Evolutionary conservation across 2,329 filamentous ascomycete species (phyloP), one percentile per base, ranked within the genome.

Genomic region (Myriosclerotinia curreyana): DNA sequence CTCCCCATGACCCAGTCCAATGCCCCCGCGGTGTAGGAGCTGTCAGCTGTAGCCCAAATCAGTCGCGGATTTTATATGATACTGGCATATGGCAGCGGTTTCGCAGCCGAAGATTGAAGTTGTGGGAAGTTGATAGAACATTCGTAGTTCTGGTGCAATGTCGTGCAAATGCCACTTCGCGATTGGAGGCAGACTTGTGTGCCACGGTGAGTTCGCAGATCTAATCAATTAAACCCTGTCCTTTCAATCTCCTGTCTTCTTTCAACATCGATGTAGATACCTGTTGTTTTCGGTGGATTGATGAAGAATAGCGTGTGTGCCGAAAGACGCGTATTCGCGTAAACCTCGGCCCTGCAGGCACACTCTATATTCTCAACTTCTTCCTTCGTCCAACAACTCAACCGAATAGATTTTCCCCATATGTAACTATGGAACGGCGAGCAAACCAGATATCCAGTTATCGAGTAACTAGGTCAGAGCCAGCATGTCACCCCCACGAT

Each of bases 221-320:
- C 5, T 1, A 34, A 3, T 15, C 2, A 15, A 20, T 4, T 4
- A 1, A 6, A 54, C 3, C 15, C 11, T 5, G 6, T 3, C 4
- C 17, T 17, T 8, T 5, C 40, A 2, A 28, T 25, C 40, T 3
- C 17, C 17, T 38, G 36, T 38, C 9, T 38, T 9, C 12, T 20
- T 17, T 22, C 1, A 20, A 17, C 40, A 2, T 12, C 52, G 17
- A 54, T 38, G 3, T 40, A 5, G 2, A 15, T 31, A 44, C 22
- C 5, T 5, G 5, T 9, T n/a, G 11, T 22, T 5, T 28, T 56
- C 5, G 17, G 25, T 12, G 1, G 31, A 6, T 44, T 14, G 25
- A 14, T 44, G 53, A n/a, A 44, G 9, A 31, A 15, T 20, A 31
- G 53, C 0, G 17, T 28, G 8, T 22, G 28, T 14, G 17, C 15